Evolutionary conservation across 257 asterid species (phyloP).

Genomic region (Henckelia pumila): DNA sequence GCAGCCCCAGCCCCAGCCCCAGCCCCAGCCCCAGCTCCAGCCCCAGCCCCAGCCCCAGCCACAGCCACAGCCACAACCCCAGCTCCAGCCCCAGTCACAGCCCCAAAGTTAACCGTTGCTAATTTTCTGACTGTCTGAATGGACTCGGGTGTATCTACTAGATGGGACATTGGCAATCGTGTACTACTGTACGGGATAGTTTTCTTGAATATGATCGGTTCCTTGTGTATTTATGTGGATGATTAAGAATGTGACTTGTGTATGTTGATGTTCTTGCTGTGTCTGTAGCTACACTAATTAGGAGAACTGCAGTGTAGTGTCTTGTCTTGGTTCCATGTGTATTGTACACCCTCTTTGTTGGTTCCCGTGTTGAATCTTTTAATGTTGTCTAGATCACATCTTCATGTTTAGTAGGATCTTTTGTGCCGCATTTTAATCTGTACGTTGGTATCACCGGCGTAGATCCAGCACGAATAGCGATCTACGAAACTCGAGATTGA

Average conservation of each 20-base stretch:
- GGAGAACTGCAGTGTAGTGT: not conserved
- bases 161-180: not conserved
- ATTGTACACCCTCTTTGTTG: too few relatives aligned
- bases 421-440: too few relatives aligned
- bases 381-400: not conserved
- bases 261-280: not conserved
- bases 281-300: not conserved
- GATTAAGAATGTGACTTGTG: not conserved
- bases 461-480: too few relatives aligned
- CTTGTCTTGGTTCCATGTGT: not conserved
- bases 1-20: conserved; percentile 3
- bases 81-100: conserved; percentile 21
- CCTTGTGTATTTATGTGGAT: not conserved
- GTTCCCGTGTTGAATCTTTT: not conserved
- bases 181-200: not conserved
- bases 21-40: conserved; percentile 19
- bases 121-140: conserved; percentile 9
- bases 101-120: conserved; percentile 29
- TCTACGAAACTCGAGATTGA: too few relatives aligned
- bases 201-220: not conserved
- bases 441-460: too few relatives aligned
- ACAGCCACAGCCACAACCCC: conserved; percentile 12
- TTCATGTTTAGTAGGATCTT: not conserved
- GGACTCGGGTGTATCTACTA: not conserved
- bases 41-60: conserved; percentile 14